These are phyloP conservation scores for Westerdykella ornata DNA, from an alignment of 2,329 filamentous ascomycete genomes.

Conservation along the genomic window DNA sequence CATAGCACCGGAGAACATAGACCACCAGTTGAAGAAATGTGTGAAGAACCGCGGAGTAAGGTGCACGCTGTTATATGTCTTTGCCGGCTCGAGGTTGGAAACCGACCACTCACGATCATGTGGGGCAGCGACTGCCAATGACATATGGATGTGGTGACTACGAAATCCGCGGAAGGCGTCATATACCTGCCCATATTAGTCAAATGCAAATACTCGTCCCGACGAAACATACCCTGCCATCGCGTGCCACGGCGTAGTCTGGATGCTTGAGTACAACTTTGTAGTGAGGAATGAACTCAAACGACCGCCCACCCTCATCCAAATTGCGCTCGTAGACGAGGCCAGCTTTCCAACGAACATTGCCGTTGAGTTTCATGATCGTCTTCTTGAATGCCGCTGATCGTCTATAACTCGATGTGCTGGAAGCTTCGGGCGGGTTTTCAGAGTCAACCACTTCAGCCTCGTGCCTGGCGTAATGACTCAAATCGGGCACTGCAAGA, in stretches of 20 bases:
- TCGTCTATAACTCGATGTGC: slow-evolving; percentile 59
- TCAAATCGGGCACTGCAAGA: slow-evolving; percentile 88
- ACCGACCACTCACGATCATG: slow-evolving; percentile 80
- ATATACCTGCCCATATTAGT: slow-evolving; percentile 49
- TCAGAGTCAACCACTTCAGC: slow-evolving; percentile 25
- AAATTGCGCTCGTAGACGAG: slow-evolving; percentile 86
- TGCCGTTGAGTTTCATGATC: slow-evolving; percentile 95
- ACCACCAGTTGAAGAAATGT: slow-evolving; percentile 98
- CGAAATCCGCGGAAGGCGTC: slow-evolving; percentile 97
- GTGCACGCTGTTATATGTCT: slow-evolving; percentile 95
- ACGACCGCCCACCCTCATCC: slow-evolving; percentile 64
- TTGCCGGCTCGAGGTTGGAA: slow-evolving; percentile 65
- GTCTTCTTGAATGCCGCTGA: slow-evolving; percentile 95
- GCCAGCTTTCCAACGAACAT: slow-evolving; percentile 86
- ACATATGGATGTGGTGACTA: slow-evolving; percentile 93
- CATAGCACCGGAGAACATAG: slow-evolving; percentile 89
- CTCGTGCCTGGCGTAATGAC: slow-evolving; percentile 70
- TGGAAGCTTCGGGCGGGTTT: slow-evolving; percentile 41
- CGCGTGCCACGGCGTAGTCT: slow-evolving; percentile 56
- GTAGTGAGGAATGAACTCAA: slow-evolving; percentile 89
- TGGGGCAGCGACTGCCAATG: slow-evolving; percentile 82
- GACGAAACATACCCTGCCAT: slow-evolving; percentile 39
- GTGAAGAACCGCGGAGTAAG: slow-evolving; percentile 94
- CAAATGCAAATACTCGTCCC: slow-evolving; percentile 5
- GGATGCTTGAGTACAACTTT: slow-evolving; percentile 81